A percentile compares a stretch with the other conserved stretches of the same genome.
phyloP scores from a whole-genome alignment of 495 filamentous ascomycete genomes.

The Podospora anserina region DNA sequence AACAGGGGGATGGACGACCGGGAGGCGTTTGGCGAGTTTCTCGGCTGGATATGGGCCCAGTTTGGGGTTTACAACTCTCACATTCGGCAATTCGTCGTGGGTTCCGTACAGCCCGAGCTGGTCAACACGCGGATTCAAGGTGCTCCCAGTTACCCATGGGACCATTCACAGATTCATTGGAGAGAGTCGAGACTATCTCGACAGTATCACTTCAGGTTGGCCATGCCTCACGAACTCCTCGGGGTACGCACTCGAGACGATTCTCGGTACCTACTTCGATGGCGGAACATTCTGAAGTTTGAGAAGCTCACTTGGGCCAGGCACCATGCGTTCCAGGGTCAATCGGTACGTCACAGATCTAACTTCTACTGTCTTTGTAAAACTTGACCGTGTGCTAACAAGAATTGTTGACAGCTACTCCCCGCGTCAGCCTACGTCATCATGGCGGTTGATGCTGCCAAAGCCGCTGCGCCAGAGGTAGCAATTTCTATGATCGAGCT shows the following conservation, averaged over 20 bases:
- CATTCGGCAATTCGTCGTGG: conserved; percentile 35
- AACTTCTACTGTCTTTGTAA: not conserved
- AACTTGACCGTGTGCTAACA: not conserved
- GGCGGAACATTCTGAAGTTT: conserved; percentile 47
- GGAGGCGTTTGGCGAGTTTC: conserved; percentile 42
- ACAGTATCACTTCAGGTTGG: conserved; percentile 41
- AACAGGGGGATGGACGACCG: conserved; percentile 38
- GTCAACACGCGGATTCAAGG: conserved; percentile 29
- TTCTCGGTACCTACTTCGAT: conserved; percentile 39
- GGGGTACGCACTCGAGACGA: conserved; percentile 46
- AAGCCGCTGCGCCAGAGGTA: conserved; percentile 23
- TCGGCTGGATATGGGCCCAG: conserved; percentile 50
- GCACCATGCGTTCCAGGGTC: conserved; percentile 44
- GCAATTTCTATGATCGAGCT: conserved; percentile 41
- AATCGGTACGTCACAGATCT: conserved; percentile 17
- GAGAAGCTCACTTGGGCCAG: conserved; percentile 44
- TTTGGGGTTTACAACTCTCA: conserved; percentile 30
- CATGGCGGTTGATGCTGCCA: conserved; percentile 46
- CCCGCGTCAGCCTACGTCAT: conserved; percentile 46
- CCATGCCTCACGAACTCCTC: conserved; percentile 46
- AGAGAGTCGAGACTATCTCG: conserved; percentile 49
- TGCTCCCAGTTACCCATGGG: conserved; percentile 48
- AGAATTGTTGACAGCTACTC: conserved; percentile 21
- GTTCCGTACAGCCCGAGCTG: conserved; percentile 31
- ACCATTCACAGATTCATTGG: conserved; percentile 46